Evolutionary conservation across 192 early-diverging fungal genomes (phyloP), one percentile per base, ranked within the genome.

Genomic region (Coemansia sp.): DNA sequence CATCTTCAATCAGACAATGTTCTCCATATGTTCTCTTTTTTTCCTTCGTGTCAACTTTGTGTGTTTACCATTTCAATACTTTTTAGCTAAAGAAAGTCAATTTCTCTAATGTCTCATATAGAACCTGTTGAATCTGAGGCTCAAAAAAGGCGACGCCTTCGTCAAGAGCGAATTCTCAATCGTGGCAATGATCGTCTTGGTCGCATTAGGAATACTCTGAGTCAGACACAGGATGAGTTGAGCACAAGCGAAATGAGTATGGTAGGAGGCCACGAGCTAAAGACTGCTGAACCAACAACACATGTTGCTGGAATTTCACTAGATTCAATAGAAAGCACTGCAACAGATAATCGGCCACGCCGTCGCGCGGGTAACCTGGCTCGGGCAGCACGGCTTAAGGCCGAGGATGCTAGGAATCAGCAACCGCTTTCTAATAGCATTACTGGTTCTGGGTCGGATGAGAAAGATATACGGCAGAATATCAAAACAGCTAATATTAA

Each of bases 111-210:
- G 54, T 56, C 42, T 61, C 50, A 59, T 42, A 46, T 25, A 52
- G 20, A 52, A 9, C n/a, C 29, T 21, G 25, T 55, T 19, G 79
- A 76, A 46, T 66, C 71, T 7, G 79, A 82, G 51, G 75, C 67
- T 4, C 74, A 76, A 29, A 66, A 58, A 62, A 66, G 78, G 17
- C 72, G 78, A 11, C 72, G 78, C 1, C 46, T 76, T 53, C 58
- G 79, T 9, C 74, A 82, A 23, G 79, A 82, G 68, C 59, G 79
- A 10, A 82, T 82, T 71, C 62, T 73, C 39, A 76, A 76, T 54
- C 74, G 75, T 32, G 79, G 79, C 33, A 56, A 55, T 39, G 79
- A 82, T 60, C 63, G 79, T 4, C 71, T 82, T 39, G 67, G 56
- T 23, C 75, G 74, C 46, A 82, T 82, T 42, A 82, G 73, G 21